Evolutionary conservation across 768 basidiomycete species (phyloP).

Genomic region (Fistulinella prunicolor): DNA sequence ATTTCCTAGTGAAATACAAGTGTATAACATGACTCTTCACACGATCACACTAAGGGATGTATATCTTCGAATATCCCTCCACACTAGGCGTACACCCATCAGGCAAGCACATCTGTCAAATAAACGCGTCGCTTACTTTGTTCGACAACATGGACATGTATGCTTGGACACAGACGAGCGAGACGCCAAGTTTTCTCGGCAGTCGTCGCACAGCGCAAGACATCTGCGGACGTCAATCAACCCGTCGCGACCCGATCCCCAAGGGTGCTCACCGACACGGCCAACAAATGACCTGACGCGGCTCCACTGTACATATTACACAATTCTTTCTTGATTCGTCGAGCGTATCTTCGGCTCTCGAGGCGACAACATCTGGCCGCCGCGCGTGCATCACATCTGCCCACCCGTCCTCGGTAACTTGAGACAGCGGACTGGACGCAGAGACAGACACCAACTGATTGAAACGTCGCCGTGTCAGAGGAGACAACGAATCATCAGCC

Average conservation of each 20-base stretch:
- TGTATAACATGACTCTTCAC: slow-evolving; percentile 1
- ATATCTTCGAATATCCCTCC: slow-evolving; percentile 36
- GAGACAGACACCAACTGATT: slow-evolving; percentile 32
- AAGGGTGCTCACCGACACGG: slow-evolving; percentile 64
- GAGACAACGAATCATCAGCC: slow-evolving; percentile 40
- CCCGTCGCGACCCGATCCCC: not conserved
- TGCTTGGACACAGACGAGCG: slow-evolving; percentile 48
- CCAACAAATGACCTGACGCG: slow-evolving; percentile 76
- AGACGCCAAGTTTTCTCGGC: slow-evolving; percentile 50
- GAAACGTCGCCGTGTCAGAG: slow-evolving; percentile 50
- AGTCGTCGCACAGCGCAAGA: slow-evolving; percentile 52
- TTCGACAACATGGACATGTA: slow-evolving; percentile 51
- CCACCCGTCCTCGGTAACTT: slow-evolving; percentile 25
- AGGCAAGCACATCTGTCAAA: too few species aligned
- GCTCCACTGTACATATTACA: slow-evolving; percentile 69
- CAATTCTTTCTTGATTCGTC: slow-evolving; percentile 43
- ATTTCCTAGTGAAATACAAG: slow-evolving; percentile 7
- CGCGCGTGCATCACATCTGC: slow-evolving; percentile 29
- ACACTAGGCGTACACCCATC: slow-evolving; percentile 21
- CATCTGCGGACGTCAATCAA: slow-evolving; percentile 34
- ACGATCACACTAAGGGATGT: slow-evolving; percentile 25
- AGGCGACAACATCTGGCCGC: slow-evolving; percentile 10
- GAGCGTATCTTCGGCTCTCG: slow-evolving; percentile 25
- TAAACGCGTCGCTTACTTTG: slow-evolving; percentile 33
- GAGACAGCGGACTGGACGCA: slow-evolving; percentile 5